phyloP scores from a whole-genome alignment of 2,329 filamentous ascomycete genomes.

The Aureobasidium mangrovei region DNA sequence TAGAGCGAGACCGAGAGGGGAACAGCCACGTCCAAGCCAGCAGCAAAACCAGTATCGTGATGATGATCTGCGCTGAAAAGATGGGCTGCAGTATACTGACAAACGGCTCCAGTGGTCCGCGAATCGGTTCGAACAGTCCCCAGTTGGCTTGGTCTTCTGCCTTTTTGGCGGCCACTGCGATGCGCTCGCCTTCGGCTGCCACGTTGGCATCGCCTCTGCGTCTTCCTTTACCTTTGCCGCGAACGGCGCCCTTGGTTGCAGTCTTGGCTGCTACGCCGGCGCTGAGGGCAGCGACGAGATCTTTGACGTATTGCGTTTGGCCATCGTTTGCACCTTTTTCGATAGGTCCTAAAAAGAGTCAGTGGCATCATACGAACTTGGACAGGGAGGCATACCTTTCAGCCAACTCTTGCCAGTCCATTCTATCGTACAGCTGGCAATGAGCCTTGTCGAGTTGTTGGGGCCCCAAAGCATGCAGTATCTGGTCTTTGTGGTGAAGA shows the following conservation, averaged over 20 bases:
- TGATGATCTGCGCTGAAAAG: slow-evolving; percentile 67
- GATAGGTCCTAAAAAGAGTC: slow-evolving; percentile 60
- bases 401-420: slow-evolving; percentile 99
- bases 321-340: slow-evolving; percentile 93
- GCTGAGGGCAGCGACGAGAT: slow-evolving; percentile 66
- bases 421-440: slow-evolving; percentile 84
- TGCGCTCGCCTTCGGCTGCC: slow-evolving; percentile 28
- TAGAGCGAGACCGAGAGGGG: slow-evolving; percentile 26
- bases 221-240: slow-evolving; percentile 40
- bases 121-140: slow-evolving; percentile 75
- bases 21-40: slow-evolving; percentile 62
- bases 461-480: slow-evolving; percentile 93
- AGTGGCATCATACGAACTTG: not conserved
- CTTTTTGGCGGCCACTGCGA: slow-evolving; percentile 22
- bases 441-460: slow-evolving; percentile 72
- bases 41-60: slow-evolving; percentile 64
- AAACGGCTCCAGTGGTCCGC: slow-evolving; percentile 59
- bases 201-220: slow-evolving; percentile 42
- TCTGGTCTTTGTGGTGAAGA: slow-evolving; percentile 85
- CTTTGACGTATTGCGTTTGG: slow-evolving; percentile 72
- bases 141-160: slow-evolving; percentile 45
- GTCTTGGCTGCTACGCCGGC: slow-evolving; percentile 60
- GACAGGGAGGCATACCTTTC: slow-evolving; percentile 55
- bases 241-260: slow-evolving; percentile 30
- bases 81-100: slow-evolving; percentile 61